Percentiles rank a stretch among this genome's conserved stretches.
phyloP scores from a whole-genome alignment of 257 asterid genomes.

The Cynanchum wilfordii region DNA sequence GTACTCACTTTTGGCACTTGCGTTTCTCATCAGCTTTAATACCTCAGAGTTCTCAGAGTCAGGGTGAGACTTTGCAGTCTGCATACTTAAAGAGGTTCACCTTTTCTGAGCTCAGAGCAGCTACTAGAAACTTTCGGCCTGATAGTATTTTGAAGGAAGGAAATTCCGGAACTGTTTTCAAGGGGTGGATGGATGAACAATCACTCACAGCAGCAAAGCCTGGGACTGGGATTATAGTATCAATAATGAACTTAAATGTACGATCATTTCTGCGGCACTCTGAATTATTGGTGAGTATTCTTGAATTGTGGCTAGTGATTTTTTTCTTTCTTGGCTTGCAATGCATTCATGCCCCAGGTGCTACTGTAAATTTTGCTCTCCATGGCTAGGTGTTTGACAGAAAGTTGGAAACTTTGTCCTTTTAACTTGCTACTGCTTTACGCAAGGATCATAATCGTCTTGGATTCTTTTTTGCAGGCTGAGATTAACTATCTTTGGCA shows the following conservation, averaged over 20 bases:
- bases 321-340: background rate
- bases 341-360: background rate
- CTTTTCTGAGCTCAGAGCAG: conserved; percentile 60
- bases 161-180: conserved; percentile 82
- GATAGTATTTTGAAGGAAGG: conserved; percentile 87
- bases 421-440: background rate
- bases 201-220: conserved; percentile 61
- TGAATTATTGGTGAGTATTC: conserved; percentile 72
- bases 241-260: too few relatives aligned
- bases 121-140: conserved; percentile 79
- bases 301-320: background rate
- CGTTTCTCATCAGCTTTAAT: conserved; percentile 42
- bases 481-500: conserved; percentile 86
- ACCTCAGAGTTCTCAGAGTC: conserved; percentile 68
- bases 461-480: conserved; percentile 43
- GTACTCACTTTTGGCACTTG: background rate
- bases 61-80: conserved; percentile 84
- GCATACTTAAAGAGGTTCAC: conserved; percentile 67
- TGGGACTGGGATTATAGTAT: conserved; percentile 42
- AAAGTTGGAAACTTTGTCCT: background rate
- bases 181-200: conserved; percentile 80
- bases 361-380: background rate
- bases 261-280: conserved; percentile 45
- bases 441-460: background rate
- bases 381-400: background rate